These are phyloP conservation scores for Scheffersomyces quercinus DNA, from an alignment of 1,139 yeast species.

Conservation along the genomic window DNA sequence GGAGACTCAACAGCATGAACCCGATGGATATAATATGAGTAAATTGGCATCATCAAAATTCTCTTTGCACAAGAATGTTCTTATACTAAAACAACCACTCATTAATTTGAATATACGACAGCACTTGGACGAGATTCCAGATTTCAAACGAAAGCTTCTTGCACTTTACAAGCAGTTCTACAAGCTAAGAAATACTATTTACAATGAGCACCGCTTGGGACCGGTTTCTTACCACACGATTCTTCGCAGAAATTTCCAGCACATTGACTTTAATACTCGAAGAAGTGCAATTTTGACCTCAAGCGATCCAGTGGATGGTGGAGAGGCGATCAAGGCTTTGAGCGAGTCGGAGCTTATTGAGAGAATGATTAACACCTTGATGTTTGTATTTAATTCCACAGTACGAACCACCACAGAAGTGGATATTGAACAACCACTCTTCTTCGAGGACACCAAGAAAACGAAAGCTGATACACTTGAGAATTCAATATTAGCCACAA, in stretches of 20 bases:
- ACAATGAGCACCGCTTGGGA: constrained; percentile 3
- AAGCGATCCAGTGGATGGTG: constrained; percentile 3
- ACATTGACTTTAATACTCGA: constrained; percentile 21
- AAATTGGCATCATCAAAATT: neutral
- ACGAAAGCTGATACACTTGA: constrained; percentile 25
- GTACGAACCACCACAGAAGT: constrained; percentile 19
- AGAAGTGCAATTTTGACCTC: constrained; percentile 13
- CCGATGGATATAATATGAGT: too few species aligned
- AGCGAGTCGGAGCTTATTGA: constrained; percentile 16
- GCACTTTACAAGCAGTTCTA: constrained; percentile 34
- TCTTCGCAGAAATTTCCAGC: constrained; percentile 26
- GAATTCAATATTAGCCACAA: constrained; percentile 26
- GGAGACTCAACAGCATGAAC: too few species aligned
- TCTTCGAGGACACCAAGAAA: constrained; percentile 21
- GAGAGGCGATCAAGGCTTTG: constrained; percentile 3
- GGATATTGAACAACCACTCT: constrained; percentile 16
- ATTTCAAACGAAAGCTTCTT: constrained; percentile 13
- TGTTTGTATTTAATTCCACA: constrained; percentile 42
- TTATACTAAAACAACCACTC: constrained; percentile 6
- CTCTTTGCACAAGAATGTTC: constrained; percentile 6
- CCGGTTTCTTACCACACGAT: constrained; percentile 17
- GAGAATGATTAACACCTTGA: constrained; percentile 34
- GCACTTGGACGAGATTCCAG: constrained; percentile 11
- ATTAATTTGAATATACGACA: neutral
- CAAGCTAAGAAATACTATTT: constrained; percentile 30